Percentiles rank a stretch among this genome's conserved stretches.
phyloP scores from a whole-genome alignment of 345 rosid genomes.

The Tarenaya hassleriana region DNA sequence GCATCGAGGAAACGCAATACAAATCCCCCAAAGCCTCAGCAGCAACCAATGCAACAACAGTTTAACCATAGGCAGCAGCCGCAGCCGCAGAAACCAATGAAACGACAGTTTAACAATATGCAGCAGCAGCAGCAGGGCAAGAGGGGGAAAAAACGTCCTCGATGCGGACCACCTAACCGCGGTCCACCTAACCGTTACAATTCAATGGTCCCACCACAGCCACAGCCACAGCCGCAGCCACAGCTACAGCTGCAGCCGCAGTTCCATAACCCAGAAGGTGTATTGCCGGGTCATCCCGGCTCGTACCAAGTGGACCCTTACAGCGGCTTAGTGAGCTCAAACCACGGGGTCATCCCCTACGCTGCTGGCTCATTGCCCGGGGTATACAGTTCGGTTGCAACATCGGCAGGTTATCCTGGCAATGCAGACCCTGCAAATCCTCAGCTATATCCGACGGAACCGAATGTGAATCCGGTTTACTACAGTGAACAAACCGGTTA shows the following conservation, averaged over 20 bases:
- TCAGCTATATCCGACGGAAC: conserved; percentile 27
- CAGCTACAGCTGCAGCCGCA: conserved; percentile 2
- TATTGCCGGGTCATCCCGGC: conserved; percentile 28
- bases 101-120: too few species aligned
- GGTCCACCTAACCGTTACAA: conserved; percentile 21
- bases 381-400: conserved; percentile 32
- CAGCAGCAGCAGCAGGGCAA: conserved; percentile 22
- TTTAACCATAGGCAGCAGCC: too few species aligned
- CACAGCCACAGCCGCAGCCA: conserved; percentile 16
- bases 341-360: conserved; percentile 31
- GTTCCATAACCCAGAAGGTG: conserved; percentile 29
- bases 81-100: too few species aligned
- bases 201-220: conserved; percentile 28
- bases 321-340: conserved; percentile 34
- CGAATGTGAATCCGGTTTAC: conserved; percentile 30
- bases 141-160: conserved; percentile 38
- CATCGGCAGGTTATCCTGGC: conserved; percentile 28
- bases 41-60: too few species aligned
- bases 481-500: conserved; percentile 40
- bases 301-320: conserved; percentile 28
- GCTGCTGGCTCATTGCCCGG: conserved; percentile 37
- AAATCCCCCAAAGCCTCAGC: conserved; percentile 36
- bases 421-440: conserved; percentile 30
- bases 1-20: conserved; percentile 42
- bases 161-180: conserved; percentile 14